These are phyloP conservation scores for Cyberlindnera samutprakarnensis DNA, from an alignment of 805 yeast species.

Conservation along the genomic window DNA sequence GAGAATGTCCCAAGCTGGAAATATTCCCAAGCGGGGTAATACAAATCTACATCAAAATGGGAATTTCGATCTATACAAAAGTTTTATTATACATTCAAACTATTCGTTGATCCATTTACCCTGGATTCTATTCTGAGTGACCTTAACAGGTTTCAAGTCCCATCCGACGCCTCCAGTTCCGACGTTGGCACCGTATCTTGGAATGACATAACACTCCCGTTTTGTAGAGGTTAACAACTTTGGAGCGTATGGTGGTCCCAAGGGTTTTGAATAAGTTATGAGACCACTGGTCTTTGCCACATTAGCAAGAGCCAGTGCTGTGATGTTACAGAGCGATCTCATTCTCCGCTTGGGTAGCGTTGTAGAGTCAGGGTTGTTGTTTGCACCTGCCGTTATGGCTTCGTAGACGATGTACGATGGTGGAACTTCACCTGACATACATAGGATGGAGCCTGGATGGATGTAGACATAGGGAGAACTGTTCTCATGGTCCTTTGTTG, in stretches of 20 bases:
- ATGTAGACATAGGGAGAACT: conserved; percentile 59
- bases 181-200: conserved; percentile 77
- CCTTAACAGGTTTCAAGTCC: conserved; percentile 81
- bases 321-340: conserved; percentile 68
- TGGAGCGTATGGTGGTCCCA: conserved; percentile 87
- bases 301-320: conserved; percentile 69
- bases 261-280: conserved; percentile 80
- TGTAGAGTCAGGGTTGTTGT: conserved; percentile 33
- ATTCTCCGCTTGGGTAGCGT: conserved; percentile 49
- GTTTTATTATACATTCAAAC: neutral
- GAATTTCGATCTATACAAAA: neutral
- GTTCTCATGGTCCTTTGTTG: conserved; percentile 26
- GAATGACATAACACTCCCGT: conserved; percentile 85
- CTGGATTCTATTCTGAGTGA: conserved; percentile 54
- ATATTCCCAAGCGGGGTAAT: too few relatives aligned
- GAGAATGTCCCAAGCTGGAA: too few relatives aligned
- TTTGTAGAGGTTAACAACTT: conserved; percentile 55
- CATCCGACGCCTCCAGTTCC: conserved; percentile 87
- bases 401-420: conserved; percentile 75
- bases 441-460: conserved; percentile 69
- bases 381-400: conserved; percentile 50
- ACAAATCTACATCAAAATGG: too few relatives aligned
- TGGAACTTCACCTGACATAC: conserved; percentile 57
- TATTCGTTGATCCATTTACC: conserved; percentile 57
- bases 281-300: conserved; percentile 68